Conservation (phyloP, 106 monocot species). For the Dendrobium officinale region DNA sequence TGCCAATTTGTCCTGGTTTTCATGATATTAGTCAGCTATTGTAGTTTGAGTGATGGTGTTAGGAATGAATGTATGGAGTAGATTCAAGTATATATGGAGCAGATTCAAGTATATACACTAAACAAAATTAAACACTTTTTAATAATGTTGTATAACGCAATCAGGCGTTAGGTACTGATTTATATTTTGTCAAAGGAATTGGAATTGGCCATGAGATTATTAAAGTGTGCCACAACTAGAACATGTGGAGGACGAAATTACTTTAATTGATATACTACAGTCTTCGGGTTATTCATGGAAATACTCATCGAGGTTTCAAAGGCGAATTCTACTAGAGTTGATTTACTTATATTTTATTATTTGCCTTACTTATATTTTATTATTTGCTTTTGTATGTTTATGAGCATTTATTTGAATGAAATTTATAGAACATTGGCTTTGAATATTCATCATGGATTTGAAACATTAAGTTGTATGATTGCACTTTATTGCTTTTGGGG, state of each 20-base stretch:
- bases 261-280: constrained; percentile 62
- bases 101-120: too few relatives aligned
- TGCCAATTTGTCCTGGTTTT: too few relatives aligned
- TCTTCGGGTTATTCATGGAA: constrained; percentile 69
- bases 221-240: constrained; percentile 62
- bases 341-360: not conserved
- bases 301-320: constrained; percentile 54
- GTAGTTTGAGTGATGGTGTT: too few relatives aligned
- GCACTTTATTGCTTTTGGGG: not conserved
- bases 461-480: not conserved
- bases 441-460: not conserved
- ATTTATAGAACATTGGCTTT: not conserved
- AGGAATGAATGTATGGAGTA: too few relatives aligned
- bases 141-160: too few relatives aligned
- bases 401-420: not conserved
- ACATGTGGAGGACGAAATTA: constrained; percentile 61
- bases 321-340: not conserved
- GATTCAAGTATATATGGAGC: too few relatives aligned
- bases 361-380: too few relatives aligned
- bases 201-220: constrained; percentile 93
- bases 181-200: constrained; percentile 85
- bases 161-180: constrained; percentile 85
- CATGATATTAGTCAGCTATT: too few relatives aligned
- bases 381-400: not conserved
- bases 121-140: too few relatives aligned